Base-by-base conservation (phyloP, 352 stramenopile species). In the Lagenidium sp. region DNA sequence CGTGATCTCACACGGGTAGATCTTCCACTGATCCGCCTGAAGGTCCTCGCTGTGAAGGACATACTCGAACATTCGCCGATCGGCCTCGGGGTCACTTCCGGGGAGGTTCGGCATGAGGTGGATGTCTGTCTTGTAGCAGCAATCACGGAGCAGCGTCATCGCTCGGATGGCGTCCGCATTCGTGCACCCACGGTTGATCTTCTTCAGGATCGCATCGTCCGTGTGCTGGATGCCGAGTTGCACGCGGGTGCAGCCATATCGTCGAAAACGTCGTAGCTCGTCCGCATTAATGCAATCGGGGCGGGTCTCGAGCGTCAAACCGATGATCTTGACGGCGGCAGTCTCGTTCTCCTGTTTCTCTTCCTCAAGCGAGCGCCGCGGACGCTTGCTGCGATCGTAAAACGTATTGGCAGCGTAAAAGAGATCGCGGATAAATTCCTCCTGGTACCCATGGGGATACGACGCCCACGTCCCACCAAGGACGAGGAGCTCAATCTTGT, bases 11-110 rank as follows among this genome's bases (percentile, higher is more conserved):
- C 85, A 96, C 32, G 89, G 89, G 25, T 97, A 97, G 59, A 97
- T 96, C 68, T 97, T 97, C 88, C 87, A 97, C 61, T 97, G 87
- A 47, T 97, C 89, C 1, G 86, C 85, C 53, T 97, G 87, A n/a
- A 97, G 65, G 42, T 95, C 65, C 6, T 82, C 67, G 24, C 87
- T 90, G 24, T 81, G 50, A 30, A 97, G 54, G 15, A 97, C 81
- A 32, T 88, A 86, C 15, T 95, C 74, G 50, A 97, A 96, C 89
- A 97, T 97, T 15, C 60, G 47, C 16, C 68, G 68, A 55, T 97
- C 89, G 31, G 82, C 78, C 22, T 89, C 85, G 0, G 78, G 63
- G 25, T 79, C 71, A 21, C 80, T 86, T 1, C 86, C 88, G 1
- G 88, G 88, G 21, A 97, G 53, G 46, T 97, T 96, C 5, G 88